Base-by-base conservation (phyloP, 805 yeast genomes). In the Peterozyma toletana region DNA sequence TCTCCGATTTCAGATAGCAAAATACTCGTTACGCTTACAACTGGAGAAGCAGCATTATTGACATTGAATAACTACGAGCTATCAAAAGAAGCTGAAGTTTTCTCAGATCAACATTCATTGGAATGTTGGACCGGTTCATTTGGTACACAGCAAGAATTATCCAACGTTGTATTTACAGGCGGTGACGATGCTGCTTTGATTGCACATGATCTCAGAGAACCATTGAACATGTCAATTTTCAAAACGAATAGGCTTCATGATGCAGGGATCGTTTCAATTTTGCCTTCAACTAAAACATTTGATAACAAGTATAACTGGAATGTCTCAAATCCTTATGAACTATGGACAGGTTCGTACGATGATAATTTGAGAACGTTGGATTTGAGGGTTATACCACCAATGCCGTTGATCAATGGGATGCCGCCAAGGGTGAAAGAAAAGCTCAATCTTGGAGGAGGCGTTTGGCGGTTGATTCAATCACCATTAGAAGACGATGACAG, bases 321-420 rank as follows among this genome's bases (percentile, higher is more conserved):
- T 11, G 17, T 30, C 9, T 15, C 38, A n/a, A 40, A 39, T 33
- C 76, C 79, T 2, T 67, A 71, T 51, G 66, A 66, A 4, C 47
- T 87, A 16, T 80, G 86, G 81, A 88, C 97, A 0, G 99, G 99
- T 0, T 84, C 96, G 0, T 91, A 91, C 60, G 99, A 91, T 60
- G 98, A 91, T 55, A 59, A 73, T 44, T 60, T 93, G 40, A 70
- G 89, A 42, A 62, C 75, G 1, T 64, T 87, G 33, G 97, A 90
- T 61, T 56, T 87, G 37, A 62, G 96, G 46, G 71, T 77, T 48
- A 53, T 70, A 13, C 73, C 71, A 54, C 63, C 58, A 41, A 39
- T 48, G 56, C 51, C 65, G 52, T 50, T 67, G 68, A 53, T 58
- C 59, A 64, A 60, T 18, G 82, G 84, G 1, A 54, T 67, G n/a